Base-by-base conservation (phyloP, 345 rosid genomes). In the Brassica juncea region DNA sequence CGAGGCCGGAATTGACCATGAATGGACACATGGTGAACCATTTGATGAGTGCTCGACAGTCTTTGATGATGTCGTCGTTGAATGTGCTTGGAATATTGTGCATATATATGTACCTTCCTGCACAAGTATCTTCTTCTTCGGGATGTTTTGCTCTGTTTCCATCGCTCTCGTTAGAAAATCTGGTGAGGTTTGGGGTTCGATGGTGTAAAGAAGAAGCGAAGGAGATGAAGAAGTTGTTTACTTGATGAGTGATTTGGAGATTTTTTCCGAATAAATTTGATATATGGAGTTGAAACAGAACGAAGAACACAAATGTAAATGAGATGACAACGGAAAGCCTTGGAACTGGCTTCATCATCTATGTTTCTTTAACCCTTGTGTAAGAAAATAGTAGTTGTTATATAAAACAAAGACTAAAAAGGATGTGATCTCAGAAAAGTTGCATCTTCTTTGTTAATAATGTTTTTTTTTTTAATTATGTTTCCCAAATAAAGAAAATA, bases 1-100 rank as follows among this genome's bases (percentile, higher is more conserved):
- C 89, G 8, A 87, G 80, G 14, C 89, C 89, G 0, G 30, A 82
- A 65, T 87, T 87, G 1, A 64, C n/a, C 9, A 66, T 49, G 73
- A n/a, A 77, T 7, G 8, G 34, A 25, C 86, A 86, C 77, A 69
- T 82, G 8, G 77, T 68, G 30, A 76, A 61, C n/a, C 67, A 23
- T 74, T 35, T 58, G 64, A 44, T 39, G 55, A 84, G 71, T 67
- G 62, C 1, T 34, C 57, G 10, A 54, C 89, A 85, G 44, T 75
- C 72, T 59, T 69, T 21, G 64, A 85, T 74, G 49, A 86, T 31
- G 14, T 82, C 83, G n/a, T 83, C 72, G 8, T 82, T 83, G 80
- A 85, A 85, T 70, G 37, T 57, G 39, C 25, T 49, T 0, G 87
- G 89, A 42, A 86, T 85, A 70, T 82, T 54, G 71, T 85, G 78